Evolutionary conservation across 352 stramenopile species (phyloP).

Genomic region (Globisporangium spinosum): DNA sequence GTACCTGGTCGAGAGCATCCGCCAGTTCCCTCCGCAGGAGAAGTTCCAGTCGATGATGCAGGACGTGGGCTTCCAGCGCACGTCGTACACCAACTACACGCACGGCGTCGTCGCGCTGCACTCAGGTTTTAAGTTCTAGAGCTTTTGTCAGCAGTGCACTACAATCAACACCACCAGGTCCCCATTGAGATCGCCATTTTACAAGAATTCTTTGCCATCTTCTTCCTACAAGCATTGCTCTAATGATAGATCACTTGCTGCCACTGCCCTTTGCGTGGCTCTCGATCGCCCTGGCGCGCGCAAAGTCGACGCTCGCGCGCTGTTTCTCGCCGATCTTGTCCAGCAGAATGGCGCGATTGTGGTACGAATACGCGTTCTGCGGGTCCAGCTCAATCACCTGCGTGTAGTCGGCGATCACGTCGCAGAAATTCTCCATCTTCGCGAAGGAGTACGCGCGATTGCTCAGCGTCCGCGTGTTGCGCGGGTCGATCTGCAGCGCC

Average conservation of each 20-base stretch:
- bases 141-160: neutral
- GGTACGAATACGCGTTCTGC: slow-evolving; percentile 73
- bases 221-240: neutral
- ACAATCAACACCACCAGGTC: neutral
- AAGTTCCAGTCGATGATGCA: slow-evolving; percentile 94
- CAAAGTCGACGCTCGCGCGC: slow-evolving; percentile 38
- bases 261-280: neutral
- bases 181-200: neutral
- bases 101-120: slow-evolving; percentile 97
- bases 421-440: slow-evolving; percentile 66
- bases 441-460: slow-evolving; percentile 85
- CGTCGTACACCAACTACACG: slow-evolving; percentile 96
- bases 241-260: neutral
- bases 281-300: slow-evolving; percentile 20
- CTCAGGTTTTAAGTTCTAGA: slow-evolving; percentile 94
- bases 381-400: slow-evolving; percentile 66
- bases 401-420: slow-evolving; percentile 76
- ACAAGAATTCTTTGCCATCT: neutral
- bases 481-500: slow-evolving; percentile 64
- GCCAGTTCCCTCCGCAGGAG: slow-evolving; percentile 97
- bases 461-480: slow-evolving; percentile 76
- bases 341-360: slow-evolving; percentile 83
- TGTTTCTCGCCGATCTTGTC: slow-evolving; percentile 60
- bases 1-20: slow-evolving; percentile 99
- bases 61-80: slow-evolving; percentile 90